Percentiles rank a stretch among this genome's conserved stretches.
phyloP scores from a whole-genome alignment of 805 yeast species.

The Kluyveromyces dobzhanskii region DNA sequence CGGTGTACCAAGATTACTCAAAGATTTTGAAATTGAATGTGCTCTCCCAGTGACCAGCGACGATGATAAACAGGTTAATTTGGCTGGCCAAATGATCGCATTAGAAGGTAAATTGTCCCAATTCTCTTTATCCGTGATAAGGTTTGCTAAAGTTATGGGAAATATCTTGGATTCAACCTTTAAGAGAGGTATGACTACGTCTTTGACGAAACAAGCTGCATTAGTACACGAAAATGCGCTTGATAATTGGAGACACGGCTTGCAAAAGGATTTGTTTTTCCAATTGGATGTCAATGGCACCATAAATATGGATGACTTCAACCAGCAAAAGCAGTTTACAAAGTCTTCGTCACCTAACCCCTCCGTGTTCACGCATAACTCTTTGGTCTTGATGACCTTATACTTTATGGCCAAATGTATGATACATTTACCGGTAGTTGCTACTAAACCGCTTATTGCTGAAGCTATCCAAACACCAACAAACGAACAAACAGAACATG shows the following conservation, averaged over 20 bases:
- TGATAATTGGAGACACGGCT: slow-evolving; percentile 70
- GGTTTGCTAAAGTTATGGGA: slow-evolving; percentile 66
- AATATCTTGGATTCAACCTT: slow-evolving; percentile 63
- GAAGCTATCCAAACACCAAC: slow-evolving; percentile 6
- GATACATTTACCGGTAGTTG: slow-evolving; percentile 57
- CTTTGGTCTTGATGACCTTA: slow-evolving; percentile 41
- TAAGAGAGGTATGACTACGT: slow-evolving; percentile 40
- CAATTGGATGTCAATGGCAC: slow-evolving; percentile 53
- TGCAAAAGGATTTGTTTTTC: slow-evolving; percentile 54
- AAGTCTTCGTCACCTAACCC: slow-evolving; percentile 4
- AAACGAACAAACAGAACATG: slow-evolving; percentile 5
- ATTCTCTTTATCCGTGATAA: slow-evolving; percentile 54
- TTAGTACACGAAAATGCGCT: slow-evolving; percentile 53
- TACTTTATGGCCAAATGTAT: slow-evolving; percentile 57
- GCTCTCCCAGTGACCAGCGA: slow-evolving; percentile 63
- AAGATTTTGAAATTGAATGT: slow-evolving; percentile 80
- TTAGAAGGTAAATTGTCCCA: slow-evolving; percentile 65
- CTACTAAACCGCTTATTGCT: slow-evolving; percentile 32
- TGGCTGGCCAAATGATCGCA: slow-evolving; percentile 35
- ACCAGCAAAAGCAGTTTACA: slow-evolving; percentile 7
- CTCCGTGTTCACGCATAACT: slow-evolving; percentile 26
- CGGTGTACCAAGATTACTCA: slow-evolving; percentile 75
- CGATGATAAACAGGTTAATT: slow-evolving; percentile 49
- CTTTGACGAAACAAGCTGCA: slow-evolving; percentile 19
- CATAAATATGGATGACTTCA: slow-evolving; percentile 20